Conservation (phyloP, 306 rosid species). For the Cicer judaicum region DNA sequence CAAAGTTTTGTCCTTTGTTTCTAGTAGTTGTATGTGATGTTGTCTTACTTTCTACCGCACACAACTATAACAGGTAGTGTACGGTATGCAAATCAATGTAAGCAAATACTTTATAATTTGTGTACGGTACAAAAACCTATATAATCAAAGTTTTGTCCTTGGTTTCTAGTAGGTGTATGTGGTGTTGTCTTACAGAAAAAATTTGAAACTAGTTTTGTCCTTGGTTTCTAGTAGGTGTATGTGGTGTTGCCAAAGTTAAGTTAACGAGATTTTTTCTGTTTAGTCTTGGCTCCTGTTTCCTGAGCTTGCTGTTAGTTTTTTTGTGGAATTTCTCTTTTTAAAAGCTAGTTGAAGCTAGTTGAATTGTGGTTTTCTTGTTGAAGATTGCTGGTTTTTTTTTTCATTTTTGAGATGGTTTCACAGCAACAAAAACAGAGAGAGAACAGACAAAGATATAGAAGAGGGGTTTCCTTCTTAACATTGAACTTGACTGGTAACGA, state of each 20-base stretch:
- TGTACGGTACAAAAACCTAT: neutral
- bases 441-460: neutral
- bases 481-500: conserved; percentile 14
- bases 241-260: neutral
- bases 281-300: neutral
- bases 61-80: neutral
- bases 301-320: neutral
- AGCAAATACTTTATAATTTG: neutral
- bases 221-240: neutral
- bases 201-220: neutral
- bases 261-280: neutral
- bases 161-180: neutral
- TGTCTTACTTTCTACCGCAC: neutral
- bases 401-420: neutral
- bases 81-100: neutral
- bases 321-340: neutral
- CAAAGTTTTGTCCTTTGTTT: neutral
- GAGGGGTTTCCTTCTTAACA: conserved; percentile 6
- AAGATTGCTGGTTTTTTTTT: neutral
- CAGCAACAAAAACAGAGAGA: neutral
- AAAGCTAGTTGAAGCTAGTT: neutral
- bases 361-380: neutral
- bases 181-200: neutral
- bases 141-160: neutral
- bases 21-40: neutral